Percentiles rank a stretch among this genome's conserved stretches.
phyloP scores from a whole-genome alignment of 2,329 filamentous ascomycete genomes.

The Didymellaceae sp. region DNA sequence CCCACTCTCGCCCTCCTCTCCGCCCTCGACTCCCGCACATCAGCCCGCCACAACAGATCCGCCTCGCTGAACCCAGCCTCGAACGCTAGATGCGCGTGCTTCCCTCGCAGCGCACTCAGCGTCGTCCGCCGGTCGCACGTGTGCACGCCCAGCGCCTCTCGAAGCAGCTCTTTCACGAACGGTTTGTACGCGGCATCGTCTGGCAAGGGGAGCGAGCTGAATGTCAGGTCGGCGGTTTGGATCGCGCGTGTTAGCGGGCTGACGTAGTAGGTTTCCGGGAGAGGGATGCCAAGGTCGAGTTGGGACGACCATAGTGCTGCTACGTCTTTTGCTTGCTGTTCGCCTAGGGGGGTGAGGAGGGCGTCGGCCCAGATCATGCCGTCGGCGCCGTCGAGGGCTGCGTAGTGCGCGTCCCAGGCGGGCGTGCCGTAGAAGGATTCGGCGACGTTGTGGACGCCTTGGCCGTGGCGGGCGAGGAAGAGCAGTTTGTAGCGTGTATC shows the following conservation, averaged over 20 bases:
- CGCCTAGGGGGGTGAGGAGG: slow-evolving; percentile 64
- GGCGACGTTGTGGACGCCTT: slow-evolving; percentile 70
- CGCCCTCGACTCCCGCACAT: slow-evolving; percentile 39
- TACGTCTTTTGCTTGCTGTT: slow-evolving; percentile 65
- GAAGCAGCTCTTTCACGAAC: slow-evolving; percentile 67
- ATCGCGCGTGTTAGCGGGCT: slow-evolving; percentile 70
- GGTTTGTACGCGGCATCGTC: slow-evolving; percentile 59
- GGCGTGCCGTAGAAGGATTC: slow-evolving; percentile 72
- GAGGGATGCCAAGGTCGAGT: slow-evolving; percentile 61
- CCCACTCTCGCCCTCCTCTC: slow-evolving; percentile 36
- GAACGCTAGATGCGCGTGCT: slow-evolving; percentile 61
- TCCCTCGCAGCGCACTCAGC: slow-evolving; percentile 56
- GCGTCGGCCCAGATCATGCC: slow-evolving; percentile 69
- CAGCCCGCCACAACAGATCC: slow-evolving; percentile 60
- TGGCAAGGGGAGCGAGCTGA: slow-evolving; percentile 60
- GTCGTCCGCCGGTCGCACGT: slow-evolving; percentile 70
- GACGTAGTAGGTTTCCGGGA: slow-evolving; percentile 68
- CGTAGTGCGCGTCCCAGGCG: slow-evolving; percentile 74
- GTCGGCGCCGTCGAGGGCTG: slow-evolving; percentile 66
- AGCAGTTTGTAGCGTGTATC: slow-evolving; percentile 68
- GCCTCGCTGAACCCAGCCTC: slow-evolving; percentile 66
- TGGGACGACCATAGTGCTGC: slow-evolving; percentile 64
- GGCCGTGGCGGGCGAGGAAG: slow-evolving; percentile 72
- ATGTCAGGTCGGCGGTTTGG: slow-evolving; percentile 68
- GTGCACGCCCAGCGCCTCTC: slow-evolving; percentile 71